Conservation (phyloP, 805 yeast genomes). For the Suhomyces canberraensis region DNA sequence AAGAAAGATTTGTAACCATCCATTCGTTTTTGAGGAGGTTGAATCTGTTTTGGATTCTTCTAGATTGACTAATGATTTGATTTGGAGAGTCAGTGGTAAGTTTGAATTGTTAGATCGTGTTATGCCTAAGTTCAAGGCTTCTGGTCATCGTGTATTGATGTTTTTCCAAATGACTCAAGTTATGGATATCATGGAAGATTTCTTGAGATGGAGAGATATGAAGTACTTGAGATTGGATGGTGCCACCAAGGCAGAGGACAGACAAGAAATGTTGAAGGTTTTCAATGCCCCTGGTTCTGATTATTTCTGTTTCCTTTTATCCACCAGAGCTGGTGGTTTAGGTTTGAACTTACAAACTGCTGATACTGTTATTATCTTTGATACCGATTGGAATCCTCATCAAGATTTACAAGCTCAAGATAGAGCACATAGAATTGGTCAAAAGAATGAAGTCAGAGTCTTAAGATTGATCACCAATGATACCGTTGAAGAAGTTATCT, state of each 20-base stretch:
- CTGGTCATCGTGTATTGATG: conserved; percentile 76
- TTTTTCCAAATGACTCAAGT: conserved; percentile 89
- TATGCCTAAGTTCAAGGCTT: conserved; percentile 67
- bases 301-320: conserved; percentile 72
- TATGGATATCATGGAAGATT: conserved; percentile 89
- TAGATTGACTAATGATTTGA: conserved; percentile 57
- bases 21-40: conserved; percentile 81
- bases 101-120: conserved; percentile 75
- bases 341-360: conserved; percentile 86
- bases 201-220: conserved; percentile 60
- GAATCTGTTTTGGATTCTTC: conserved; percentile 67
- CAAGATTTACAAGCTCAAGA: conserved; percentile 91
- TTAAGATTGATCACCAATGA: conserved; percentile 76
- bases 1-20: conserved; percentile 83
- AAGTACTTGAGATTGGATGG: conserved; percentile 80
- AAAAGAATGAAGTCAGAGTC: conserved; percentile 81
- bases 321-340: conserved; percentile 88
- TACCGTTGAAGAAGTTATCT: conserved; percentile 78
- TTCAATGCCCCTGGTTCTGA: conserved; percentile 77
- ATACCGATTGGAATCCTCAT: conserved; percentile 90
- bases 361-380: conserved; percentile 81
- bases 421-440: conserved; percentile 88
- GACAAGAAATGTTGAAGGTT: conserved; percentile 67
- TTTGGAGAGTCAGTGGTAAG: conserved; percentile 79
- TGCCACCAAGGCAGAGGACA: conserved; percentile 78